Base-by-base conservation (phyloP, 2,329 filamentous ascomycete species). In the Penicillium sp. region DNA sequence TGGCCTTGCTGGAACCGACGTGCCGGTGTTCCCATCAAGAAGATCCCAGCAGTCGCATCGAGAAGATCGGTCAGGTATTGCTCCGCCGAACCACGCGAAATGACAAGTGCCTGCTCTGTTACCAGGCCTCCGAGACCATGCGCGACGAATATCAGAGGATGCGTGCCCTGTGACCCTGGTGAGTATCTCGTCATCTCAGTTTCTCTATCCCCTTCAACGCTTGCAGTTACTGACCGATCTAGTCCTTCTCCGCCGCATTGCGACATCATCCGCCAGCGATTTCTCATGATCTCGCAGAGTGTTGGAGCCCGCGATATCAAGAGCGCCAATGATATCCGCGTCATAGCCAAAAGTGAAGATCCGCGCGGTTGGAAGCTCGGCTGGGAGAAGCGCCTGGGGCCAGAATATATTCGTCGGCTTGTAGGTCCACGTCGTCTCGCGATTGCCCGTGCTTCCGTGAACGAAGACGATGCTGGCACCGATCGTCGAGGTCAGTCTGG, bases 1-100 rank as follows among this genome's bases (percentile, higher is more conserved):
- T 30, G 1, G 45, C 45, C 4, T 46, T 26, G 3, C 38, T 35
- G 3, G 61, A 51, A 0, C 65, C 64, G 6, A 52, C 45, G 37
- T 69, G 64, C n/a, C 1, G 64, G 64, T 23, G 66, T 69, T 2
- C 66, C 66, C 19, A 69, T 52, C 39, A 69, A 68, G 2, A 56
- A 38, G 28, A 69, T 59, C 3, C 57, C 64, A 5, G 47, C 44
- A 0, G 59, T 63, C 16, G 16, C n/a, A n/a, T n/a, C n/a, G n/a
- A n/a, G n/a, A n/a, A n/a, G n/a, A n/a, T n/a, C n/a, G n/a, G n/a
- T n/a, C n/a, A n/a, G n/a, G n/a, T n/a, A n/a, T n/a, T n/a, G n/a
- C n/a, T n/a, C n/a, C n/a, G n/a, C n/a, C n/a, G 23, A 31, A 7
- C 29, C 30, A 10, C 30, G 36, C 4, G 28, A 29, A 16, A 32